phyloP scores from a whole-genome alignment of 2,329 filamentous ascomycete genomes.

The Cyphellophora europaea region DNA sequence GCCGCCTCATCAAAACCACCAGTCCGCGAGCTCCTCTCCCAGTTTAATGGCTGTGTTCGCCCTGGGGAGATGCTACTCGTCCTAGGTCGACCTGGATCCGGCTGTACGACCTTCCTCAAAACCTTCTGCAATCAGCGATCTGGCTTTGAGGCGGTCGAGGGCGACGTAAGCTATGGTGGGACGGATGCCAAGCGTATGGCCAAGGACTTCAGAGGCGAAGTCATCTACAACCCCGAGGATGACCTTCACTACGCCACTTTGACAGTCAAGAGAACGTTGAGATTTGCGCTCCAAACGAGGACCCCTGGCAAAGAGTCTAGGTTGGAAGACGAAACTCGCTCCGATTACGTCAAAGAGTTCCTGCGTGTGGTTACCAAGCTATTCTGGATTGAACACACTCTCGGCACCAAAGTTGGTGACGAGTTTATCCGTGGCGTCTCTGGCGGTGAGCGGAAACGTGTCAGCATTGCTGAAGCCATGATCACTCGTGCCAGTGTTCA shows the following conservation, averaged over 20 bases:
- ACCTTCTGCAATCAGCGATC: constrained; percentile 55
- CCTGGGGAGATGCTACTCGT: constrained; percentile 66
- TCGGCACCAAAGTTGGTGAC: constrained; percentile 66
- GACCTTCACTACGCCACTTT: constrained; percentile 72
- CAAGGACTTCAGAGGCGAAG: constrained; percentile 38
- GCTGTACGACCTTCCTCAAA: constrained; percentile 64
- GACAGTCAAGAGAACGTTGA: constrained; percentile 63
- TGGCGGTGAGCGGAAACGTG: constrained; percentile 67
- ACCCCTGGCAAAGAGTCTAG: constrained; percentile 54
- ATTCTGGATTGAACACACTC: constrained; percentile 63
- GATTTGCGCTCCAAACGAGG: constrained; percentile 61
- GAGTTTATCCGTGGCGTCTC: constrained; percentile 64
- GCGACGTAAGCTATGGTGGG: constrained; percentile 47
- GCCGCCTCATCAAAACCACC: constrained; percentile 34
- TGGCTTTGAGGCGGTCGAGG: constrained; percentile 50
- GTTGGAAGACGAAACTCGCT: constrained; percentile 51
- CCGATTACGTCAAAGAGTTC: constrained; percentile 51
- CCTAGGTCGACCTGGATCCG: constrained; percentile 57
- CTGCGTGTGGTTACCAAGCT: constrained; percentile 63
- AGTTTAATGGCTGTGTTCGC: constrained; percentile 59
- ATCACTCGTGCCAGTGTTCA: constrained; percentile 56
- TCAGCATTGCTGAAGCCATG: constrained; percentile 45
- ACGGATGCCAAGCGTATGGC: constrained; percentile 42
- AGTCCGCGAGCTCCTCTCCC: constrained; percentile 55
- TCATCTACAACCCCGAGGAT: constrained; percentile 67